Conservation (phyloP, 208 protist species). For the Trypanosoma rangeli region DNA sequence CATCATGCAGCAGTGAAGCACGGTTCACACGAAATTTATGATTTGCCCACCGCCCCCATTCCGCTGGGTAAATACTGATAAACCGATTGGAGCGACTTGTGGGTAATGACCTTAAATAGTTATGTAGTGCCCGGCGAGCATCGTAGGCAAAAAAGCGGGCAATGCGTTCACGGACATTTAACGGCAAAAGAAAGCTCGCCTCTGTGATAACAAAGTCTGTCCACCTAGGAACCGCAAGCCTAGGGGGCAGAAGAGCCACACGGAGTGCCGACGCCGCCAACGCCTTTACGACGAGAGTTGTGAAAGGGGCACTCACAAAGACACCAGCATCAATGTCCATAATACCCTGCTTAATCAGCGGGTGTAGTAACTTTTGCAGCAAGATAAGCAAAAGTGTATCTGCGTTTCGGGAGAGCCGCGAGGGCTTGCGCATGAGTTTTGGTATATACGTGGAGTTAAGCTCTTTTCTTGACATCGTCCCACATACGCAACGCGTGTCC, state of each 20-base stretch:
- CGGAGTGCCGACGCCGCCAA: conserved; percentile 77
- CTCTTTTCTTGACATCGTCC: conserved; percentile 39
- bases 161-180: conserved; percentile 50
- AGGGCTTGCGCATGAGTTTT: conserved; percentile 42
- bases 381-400: conserved; percentile 81
- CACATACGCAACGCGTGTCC: conserved; percentile 51
- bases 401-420: conserved; percentile 41
- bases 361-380: conserved; percentile 43
- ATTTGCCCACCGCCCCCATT: conserved; percentile 73
- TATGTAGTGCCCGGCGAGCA: conserved; percentile 64
- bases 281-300: conserved; percentile 52
- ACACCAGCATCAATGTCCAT: conserved; percentile 21
- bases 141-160: conserved; percentile 80
- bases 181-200: conserved; percentile 70
- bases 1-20: conserved; percentile 54
- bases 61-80: conserved; percentile 43
- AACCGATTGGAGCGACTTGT: conserved; percentile 43
- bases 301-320: conserved; percentile 56
- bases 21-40: conserved; percentile 85
- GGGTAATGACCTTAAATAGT: conserved; percentile 58
- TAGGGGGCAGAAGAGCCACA: conserved; percentile 67
- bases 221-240: conserved; percentile 81
- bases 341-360: conserved; percentile 9
- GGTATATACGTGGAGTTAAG: conserved; percentile 45
- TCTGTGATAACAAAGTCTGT: conserved; percentile 72